Evolutionary conservation across 2,329 filamentous ascomycete genomes (phyloP), one percentile per base, ranked within the genome.

Genomic region (Aspergillus vadensis): DNA sequence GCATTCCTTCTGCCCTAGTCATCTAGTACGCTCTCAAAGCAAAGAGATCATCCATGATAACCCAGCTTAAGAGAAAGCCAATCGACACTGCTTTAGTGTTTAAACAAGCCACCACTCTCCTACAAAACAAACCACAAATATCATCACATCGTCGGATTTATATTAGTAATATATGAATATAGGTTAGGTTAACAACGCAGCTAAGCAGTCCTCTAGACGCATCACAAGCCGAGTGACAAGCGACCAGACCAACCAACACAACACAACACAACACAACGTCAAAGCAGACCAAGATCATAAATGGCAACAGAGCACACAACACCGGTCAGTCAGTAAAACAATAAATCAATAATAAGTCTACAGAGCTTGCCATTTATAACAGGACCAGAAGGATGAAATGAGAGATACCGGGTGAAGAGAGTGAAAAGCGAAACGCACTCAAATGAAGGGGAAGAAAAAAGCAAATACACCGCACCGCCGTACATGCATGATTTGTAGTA

Each of bases 371-470:
- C 19, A 23, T 44, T 44, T 44, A 44, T 44, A 23, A 23, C 4
- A 14, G 4, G 23, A 43, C 17, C n/a, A 32, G 23, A 5, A 17
- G 12, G 19, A 14, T 14, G 19, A 39, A 49, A 48, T 27, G 32
- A 63, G 36, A 64, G 38, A 5, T 6, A 62, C 32, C 32, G 6
- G 32, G 32, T 14, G 5, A 36, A 25, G 14, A 49, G 9, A 30
- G 27, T 30, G 2, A 25, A 21, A 44, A 21, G 41, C 17, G 6
- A 12, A 44, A 44, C 41, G 41, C 7, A 21, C 19, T 21, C 41
- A 50, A 2, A 12, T 27, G 25, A 27, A 27, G 7, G 25, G 27
- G 27, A 30, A 12, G 27, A 25, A 6, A 15, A 15, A 30, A 14
- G 19, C 47, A 50, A 15, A 50, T 12, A 27, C 47, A 50, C 47